Base-by-base conservation (phyloP, 2,329 filamentous ascomycete genomes). In the Hysterium pulicare region DNA sequence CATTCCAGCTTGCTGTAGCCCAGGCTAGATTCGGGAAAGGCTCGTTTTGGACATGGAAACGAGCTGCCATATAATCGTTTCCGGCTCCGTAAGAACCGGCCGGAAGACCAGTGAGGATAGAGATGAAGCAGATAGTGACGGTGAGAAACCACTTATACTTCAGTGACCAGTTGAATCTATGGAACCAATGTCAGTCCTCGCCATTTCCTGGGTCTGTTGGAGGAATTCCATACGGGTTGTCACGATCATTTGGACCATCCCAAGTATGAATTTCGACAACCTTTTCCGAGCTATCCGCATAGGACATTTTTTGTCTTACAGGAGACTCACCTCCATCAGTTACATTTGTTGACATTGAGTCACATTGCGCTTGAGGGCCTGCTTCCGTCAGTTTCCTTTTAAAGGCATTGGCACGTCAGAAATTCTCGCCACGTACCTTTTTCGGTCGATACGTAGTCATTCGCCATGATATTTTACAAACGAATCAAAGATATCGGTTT, bases 61-160 rank as follows among this genome's bases (percentile, higher is more conserved):
- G 58, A 5, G 58, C 48, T 36, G 47, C 49, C 45, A 68, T 68
- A 57, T 47, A 54, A 4, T 54, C 54, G 22, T 61, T 61, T 1
- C 59, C 57, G 11, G 66, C 58, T 3, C 67, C 66, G 40, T 71
- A 72, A 0, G 67, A 66, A 9, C 68, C 69, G 9, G 68, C 68
- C 0, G 68, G 68, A 1, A 71, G 50, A 22, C 68, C 67, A 0
- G 68, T 70, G 4, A 71, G 44, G 37, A 72, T 68, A 3, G 68
- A 71, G 11, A 71, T 67, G 45, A 71, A 69, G 41, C 69, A 71
- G 2, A 70, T 54, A 0, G 67, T 71, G 9, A 71, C 44, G 3
- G 68, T 70, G 20, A 71, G 43, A 10, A 66, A 33, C 67, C 67
- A 71, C 58, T 70, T 70, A 44, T 69, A 68, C 5, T 42, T 55